Base-by-base conservation (phyloP, 108 stramenopile species). In the Conticribra weissflogii region DNA sequence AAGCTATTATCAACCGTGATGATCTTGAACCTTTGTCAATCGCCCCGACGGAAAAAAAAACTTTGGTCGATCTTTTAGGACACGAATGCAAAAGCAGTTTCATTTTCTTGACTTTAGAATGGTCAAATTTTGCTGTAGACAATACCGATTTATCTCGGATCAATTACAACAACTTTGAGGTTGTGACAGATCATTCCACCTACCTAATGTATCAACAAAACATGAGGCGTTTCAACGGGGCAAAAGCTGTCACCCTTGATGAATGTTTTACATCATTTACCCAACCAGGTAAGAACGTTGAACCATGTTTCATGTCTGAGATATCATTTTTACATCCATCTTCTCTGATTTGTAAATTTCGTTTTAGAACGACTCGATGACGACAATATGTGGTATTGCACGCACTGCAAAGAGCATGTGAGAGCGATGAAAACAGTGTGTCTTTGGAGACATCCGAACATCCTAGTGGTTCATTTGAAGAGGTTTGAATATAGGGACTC, bases 381-480 rank as follows among this genome's bases (percentile, higher is more conserved):
- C 63, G 72, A 89, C 59, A 97, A 98, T 74, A 86, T 71, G 78
- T 90, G 93, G 86, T 97, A 96, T 73, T 98, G 97, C 71, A 71
- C 86, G 0, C 76, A 70, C 12, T 99, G 98, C 84, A 95, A 95
- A 70, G 85, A 94, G 25, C 90, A 96, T 51, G 85, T 88, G 7
- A 72, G 84, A 50, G 97, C 98, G 17, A 81, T 84, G 84, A 99
- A 97, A 79, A 96, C 94, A 46, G 86, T 99, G 77, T 92, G 95
- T 53, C 58, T 99, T 0, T 99, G 96, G 92, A 71, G 92, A 32
- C 65, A 93, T 17, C 98, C 98, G 1, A 97, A 98, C 51, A 85
- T 99, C 19, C 73, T 99, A 15, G 92, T 98, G 34, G 72, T 99
- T 7, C 96, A 98, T 66, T 78, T 99, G 66, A 99, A 99, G 83